phyloP scores from a whole-genome alignment of 768 basidiomycete genomes.

The Strobilomyces echinocephalus region DNA sequence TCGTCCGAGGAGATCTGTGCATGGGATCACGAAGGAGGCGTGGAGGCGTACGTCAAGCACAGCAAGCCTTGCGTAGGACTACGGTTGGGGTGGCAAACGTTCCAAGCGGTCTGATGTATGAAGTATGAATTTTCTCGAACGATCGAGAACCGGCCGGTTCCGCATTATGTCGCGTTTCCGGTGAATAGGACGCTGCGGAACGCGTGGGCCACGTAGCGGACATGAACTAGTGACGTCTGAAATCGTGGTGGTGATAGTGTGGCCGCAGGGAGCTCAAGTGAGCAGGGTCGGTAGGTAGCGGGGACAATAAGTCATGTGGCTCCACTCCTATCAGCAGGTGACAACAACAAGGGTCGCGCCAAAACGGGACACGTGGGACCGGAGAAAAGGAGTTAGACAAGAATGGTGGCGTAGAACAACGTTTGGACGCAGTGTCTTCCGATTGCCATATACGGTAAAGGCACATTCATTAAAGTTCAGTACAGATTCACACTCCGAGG shows the following conservation, averaged over 20 bases:
- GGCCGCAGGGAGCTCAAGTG: not conserved
- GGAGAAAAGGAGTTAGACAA: conserved; percentile 15
- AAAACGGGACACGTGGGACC: conserved; percentile 16
- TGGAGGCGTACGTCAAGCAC: conserved; percentile 17
- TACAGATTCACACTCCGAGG: conserved; percentile 26
- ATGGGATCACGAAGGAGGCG: not conserved
- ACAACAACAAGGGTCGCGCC: conserved; percentile 4
- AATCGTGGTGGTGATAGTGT: not conserved
- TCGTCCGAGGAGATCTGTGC: conserved; percentile 24
- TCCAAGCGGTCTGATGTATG: conserved; percentile 3
- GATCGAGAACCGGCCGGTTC: conserved; percentile 19
- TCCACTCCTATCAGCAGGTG: conserved; percentile 23
- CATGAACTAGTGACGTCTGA: not conserved
- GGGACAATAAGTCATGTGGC: conserved; percentile 6
- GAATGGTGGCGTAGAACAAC: conserved; percentile 14
- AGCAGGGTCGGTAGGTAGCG: conserved; percentile 6
- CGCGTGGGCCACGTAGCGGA: conserved; percentile 6
- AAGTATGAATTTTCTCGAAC: not conserved
- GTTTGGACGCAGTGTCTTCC: conserved; percentile 6
- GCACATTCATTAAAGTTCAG: conserved; percentile 20
- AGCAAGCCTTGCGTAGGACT: conserved; percentile 1
- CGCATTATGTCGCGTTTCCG: conserved; percentile 7
- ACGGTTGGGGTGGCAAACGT: not conserved
- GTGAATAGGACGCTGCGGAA: conserved; percentile 14
- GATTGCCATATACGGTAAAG: not conserved